These are phyloP conservation scores for Populus trichocarpa DNA, from an alignment of 441 rosid genomes.

Conservation along the genomic window DNA sequence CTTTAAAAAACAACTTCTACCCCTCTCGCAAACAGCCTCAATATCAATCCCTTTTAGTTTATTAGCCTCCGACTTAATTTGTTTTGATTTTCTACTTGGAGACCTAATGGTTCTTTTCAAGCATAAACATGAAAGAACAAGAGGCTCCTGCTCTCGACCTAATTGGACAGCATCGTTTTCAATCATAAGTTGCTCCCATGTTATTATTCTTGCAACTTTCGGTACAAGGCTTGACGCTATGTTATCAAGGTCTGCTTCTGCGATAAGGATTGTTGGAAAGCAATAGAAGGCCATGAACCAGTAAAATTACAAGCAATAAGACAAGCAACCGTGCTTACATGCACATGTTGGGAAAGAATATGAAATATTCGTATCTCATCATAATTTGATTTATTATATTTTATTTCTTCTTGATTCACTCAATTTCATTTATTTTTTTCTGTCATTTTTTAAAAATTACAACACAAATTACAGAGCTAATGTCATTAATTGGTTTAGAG, in stretches of 20 bases:
- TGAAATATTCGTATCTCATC: no score
- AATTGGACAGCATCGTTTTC: constrained; percentile 21
- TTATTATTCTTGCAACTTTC: constrained; percentile 8
- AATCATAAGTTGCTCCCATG: constrained; percentile 10
- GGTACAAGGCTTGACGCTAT: neutral
- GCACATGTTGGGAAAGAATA: neutral
- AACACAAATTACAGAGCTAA: no score
- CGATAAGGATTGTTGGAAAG: neutral
- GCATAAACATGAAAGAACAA: neutral
- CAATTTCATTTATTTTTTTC: no score
- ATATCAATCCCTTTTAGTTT: no score
- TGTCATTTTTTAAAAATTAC: no score
- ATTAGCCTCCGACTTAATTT: neutral
- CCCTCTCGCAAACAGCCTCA: fast-evolving
- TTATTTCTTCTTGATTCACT: no score
- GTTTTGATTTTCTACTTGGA: constrained; percentile 6
- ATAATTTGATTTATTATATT: neutral
- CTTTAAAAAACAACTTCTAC: no score
- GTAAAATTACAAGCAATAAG: neutral
- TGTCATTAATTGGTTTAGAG: neutral
- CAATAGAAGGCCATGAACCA: neutral
- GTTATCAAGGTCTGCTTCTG: neutral
- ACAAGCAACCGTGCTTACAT: neutral
- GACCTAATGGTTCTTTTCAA: neutral
- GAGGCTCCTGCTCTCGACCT: constrained; percentile 23